Evolutionary conservation across 2,329 filamentous ascomycete genomes (phyloP).

Genomic region (Septoria linicola): DNA sequence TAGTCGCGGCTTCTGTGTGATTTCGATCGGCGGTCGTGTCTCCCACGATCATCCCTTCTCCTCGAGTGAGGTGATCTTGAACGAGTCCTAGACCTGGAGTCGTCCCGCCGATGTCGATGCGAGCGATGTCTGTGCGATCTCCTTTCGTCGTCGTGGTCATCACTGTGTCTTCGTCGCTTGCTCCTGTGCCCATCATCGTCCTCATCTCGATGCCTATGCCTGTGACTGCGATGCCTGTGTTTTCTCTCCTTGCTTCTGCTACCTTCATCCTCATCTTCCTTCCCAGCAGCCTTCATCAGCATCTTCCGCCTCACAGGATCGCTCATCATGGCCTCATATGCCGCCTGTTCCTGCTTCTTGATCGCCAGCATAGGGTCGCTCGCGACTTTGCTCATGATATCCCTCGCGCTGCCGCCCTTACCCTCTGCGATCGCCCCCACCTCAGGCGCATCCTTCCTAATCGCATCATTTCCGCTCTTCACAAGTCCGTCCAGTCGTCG

Average conservation of each 20-base stretch:
- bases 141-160: conserved; percentile 36
- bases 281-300: conserved; percentile 55
- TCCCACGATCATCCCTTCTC: conserved; percentile 23
- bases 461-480: conserved; percentile 75
- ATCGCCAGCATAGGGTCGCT: conserved; percentile 92
- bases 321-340: conserved; percentile 66
- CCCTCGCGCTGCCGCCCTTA: conserved; percentile 70
- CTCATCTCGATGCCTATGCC: conserved; percentile 29
- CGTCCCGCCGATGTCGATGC: conserved; percentile 28
- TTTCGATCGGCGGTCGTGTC: conserved; percentile 25
- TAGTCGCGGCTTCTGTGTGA: conserved; percentile 32
- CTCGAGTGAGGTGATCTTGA: conserved; percentile 29
- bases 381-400: conserved; percentile 81
- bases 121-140: conserved; percentile 35
- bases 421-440: conserved; percentile 57
- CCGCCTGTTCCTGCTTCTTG: conserved; percentile 72
- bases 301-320: conserved; percentile 68
- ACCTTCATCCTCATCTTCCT: conserved; percentile 32
- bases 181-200: conserved; percentile 36
- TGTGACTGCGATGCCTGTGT: conserved; percentile 34
- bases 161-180: conserved; percentile 37
- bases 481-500: conserved; percentile 83
- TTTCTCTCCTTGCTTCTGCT: conserved; percentile 31
- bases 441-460: conserved; percentile 64
- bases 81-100: conserved; percentile 24